Base-by-base conservation (phyloP, 768 basidiomycete genomes). In the Suillus tomentosus region DNA sequence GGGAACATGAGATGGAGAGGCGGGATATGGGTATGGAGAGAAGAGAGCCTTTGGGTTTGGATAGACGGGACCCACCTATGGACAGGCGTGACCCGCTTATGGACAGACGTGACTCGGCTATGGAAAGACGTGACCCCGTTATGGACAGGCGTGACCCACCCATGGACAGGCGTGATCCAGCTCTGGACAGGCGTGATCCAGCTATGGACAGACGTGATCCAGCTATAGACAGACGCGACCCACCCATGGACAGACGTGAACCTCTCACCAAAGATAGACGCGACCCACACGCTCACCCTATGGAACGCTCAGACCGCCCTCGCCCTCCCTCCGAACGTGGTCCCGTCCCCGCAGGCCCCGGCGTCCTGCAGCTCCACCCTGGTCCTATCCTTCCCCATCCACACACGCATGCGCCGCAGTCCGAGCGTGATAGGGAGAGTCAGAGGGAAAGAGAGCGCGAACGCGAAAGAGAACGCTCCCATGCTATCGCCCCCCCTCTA, bases 381-480 rank as follows among this genome's bases (percentile, higher is more conserved):
- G 45, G 69, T 0, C 62, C 72, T 17, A 47, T 64, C 43, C 72
- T 71, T 59, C 69, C 69, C 22, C 65, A 51, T 59, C 67, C 74
- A n/a, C 74, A 67, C 45, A 65, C 72, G 3, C 65, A 71, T 9
- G 36, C 65, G 27, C 48, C 22, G 15, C 64, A 22, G 19, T 66
- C 74, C 22, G 36, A 71, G 0, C 64, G 62, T 3, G 68, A 63
- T 31, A 17, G 57, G 9, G 19, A 62, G n/a, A 37, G 64, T 1
- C 70, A n/a, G 5, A 74, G 74, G 56, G 73, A 76, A 1, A 67
- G 69, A 59, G 73, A 74, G 45, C 66, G 67, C 13, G 72, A 73
- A 5, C 73, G 74, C 27, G 72, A 74, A 34, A 54, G 53, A 34
- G 53, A 54, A 60, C 73, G 73, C 53, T 63, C 66, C 24, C 73